A percentile compares a stretch with the other conserved stretches of the same genome.
Conservation (phyloP, 202 grass and related monocot genomes). For the Dendrocalamus latiflorus region DNA sequence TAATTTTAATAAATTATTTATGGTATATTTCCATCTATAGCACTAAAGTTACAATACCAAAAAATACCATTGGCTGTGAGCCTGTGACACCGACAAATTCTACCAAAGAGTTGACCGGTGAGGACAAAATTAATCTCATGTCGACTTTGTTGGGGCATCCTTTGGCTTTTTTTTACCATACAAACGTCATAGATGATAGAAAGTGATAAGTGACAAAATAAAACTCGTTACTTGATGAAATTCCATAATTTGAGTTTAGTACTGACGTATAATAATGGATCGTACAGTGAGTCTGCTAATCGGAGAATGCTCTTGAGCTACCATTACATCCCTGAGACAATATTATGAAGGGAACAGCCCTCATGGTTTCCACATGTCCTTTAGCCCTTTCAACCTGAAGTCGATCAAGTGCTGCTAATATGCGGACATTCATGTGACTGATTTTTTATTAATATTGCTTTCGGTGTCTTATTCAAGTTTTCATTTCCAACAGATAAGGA, state of each 20-base stretch:
- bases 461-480: neutral
- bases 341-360: no score
- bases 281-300: no score
- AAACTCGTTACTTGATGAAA: neutral
- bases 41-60: neutral
- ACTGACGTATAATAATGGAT: neutral
- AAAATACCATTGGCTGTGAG: neutral
- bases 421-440: neutral
- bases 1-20: neutral
- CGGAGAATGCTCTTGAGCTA: no score
- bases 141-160: neutral
- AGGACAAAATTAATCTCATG: neutral
- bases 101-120: neutral
- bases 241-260: neutral
- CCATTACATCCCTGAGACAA: no score
- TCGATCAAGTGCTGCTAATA: neutral
- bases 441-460: conserved; percentile 6
- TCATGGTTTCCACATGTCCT: no score
- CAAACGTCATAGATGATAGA: neutral
- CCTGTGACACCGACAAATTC: neutral
- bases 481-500: conserved; percentile 45
- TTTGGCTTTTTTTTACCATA: neutral
- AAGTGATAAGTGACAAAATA: neutral
- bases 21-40: neutral
- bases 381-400: no score